Evolutionary conservation across 2,329 filamentous ascomycete species (phyloP).

Genomic region (Fusarium lyarnte): DNA sequence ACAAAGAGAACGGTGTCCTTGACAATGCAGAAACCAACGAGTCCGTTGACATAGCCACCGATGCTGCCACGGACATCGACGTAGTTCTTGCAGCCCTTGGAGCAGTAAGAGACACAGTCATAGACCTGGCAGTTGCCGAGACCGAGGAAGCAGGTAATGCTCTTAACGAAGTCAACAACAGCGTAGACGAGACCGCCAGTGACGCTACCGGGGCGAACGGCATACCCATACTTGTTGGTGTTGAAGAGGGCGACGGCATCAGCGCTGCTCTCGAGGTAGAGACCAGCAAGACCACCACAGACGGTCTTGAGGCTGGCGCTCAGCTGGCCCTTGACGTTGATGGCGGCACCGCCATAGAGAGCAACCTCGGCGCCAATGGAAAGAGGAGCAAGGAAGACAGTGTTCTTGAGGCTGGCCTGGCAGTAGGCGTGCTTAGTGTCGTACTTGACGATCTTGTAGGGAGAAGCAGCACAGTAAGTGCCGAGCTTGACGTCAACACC

Average conservation of each 20-base stretch:
- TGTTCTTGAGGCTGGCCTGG: constrained; percentile 47
- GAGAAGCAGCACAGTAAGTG: constrained; percentile 49
- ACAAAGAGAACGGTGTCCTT: constrained; percentile 45
- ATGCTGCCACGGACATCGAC: constrained; percentile 46
- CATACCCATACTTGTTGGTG: constrained; percentile 48
- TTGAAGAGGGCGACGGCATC: constrained; percentile 52
- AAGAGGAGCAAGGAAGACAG: constrained; percentile 48
- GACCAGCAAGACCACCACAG: constrained; percentile 46
- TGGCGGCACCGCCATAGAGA: constrained; percentile 36
- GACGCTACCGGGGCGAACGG: constrained; percentile 40
- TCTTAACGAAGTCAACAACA: constrained; percentile 38
- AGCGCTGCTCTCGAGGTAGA: constrained; percentile 46
- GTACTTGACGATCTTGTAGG: constrained; percentile 50
- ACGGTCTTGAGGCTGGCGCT: constrained; percentile 47
- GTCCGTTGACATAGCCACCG: constrained; percentile 44
- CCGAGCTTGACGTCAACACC: constrained; percentile 42
- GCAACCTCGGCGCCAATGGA: constrained; percentile 43
- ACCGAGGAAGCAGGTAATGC: constrained; percentile 45
- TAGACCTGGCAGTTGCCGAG: constrained; percentile 45
- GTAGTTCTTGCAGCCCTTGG: constrained; percentile 52
- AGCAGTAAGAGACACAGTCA: constrained; percentile 52
- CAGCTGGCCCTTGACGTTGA: constrained; percentile 41
- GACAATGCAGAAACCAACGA: constrained; percentile 48
- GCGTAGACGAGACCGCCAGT: constrained; percentile 40
- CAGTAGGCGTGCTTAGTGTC: constrained; percentile 48